phyloP scores from a whole-genome alignment of 2,329 filamentous ascomycete genomes.

The Tolypocladium tropicale region DNA sequence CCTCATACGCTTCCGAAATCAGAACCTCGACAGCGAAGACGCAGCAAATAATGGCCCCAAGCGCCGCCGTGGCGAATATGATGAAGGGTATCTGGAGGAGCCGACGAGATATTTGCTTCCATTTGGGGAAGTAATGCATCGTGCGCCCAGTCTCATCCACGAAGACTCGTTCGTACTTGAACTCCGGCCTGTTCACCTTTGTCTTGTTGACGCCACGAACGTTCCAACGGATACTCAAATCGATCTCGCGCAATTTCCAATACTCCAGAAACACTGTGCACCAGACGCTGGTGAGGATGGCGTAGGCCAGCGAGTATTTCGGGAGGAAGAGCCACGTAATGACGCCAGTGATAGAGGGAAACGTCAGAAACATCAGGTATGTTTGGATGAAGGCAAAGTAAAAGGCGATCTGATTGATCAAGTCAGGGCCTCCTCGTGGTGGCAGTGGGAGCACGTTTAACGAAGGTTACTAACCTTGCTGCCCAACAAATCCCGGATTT shows the following conservation, averaged over 20 bases:
- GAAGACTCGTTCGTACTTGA: conserved; percentile 50
- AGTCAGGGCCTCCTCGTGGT: neutral
- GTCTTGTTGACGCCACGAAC: conserved; percentile 58
- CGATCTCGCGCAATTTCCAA: conserved; percentile 67
- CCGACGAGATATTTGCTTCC: conserved; percentile 55
- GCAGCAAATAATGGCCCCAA: conserved; percentile 56
- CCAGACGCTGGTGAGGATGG: conserved; percentile 56
- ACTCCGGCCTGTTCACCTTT: conserved; percentile 55
- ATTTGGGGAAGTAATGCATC: conserved; percentile 51
- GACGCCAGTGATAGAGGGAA: conserved; percentile 60
- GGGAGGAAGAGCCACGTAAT: conserved; percentile 58
- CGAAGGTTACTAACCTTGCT: conserved; percentile 31
- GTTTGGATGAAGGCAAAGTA: conserved; percentile 78
- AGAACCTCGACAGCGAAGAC: conserved; percentile 68
- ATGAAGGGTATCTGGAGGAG: conserved; percentile 62
- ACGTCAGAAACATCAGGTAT: conserved; percentile 61
- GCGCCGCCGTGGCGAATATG: conserved; percentile 41
- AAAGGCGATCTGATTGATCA: conserved; percentile 48
- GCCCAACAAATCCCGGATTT: conserved; percentile 51
- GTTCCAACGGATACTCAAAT: conserved; percentile 63
- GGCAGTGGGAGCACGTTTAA: neutral
- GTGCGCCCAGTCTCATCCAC: conserved; percentile 55
- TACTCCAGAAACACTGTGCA: conserved; percentile 67
- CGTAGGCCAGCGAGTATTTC: conserved; percentile 61
- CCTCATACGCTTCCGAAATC: conserved; percentile 64